Conservation (phyloP, 2,329 filamentous ascomycete genomes). For the Microsporum canis region DNA sequence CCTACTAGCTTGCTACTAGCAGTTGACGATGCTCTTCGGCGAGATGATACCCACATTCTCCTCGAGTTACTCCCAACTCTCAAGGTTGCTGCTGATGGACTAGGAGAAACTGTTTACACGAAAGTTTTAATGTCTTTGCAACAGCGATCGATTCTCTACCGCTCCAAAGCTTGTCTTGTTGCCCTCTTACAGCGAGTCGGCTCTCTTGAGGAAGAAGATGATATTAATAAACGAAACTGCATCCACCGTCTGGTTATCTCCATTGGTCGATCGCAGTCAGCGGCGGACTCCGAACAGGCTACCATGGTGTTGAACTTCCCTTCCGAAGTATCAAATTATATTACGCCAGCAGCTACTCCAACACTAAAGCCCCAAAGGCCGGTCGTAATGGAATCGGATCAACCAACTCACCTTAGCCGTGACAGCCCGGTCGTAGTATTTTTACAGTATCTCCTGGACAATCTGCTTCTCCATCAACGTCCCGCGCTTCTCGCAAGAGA, state of each 20-base stretch:
- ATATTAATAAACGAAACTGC: slow-evolving; percentile 89
- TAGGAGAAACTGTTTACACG: slow-evolving; percentile 57
- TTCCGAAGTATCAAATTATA: slow-evolving; percentile 55
- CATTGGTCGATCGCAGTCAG: slow-evolving; percentile 63
- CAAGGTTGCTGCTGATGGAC: slow-evolving; percentile 43
- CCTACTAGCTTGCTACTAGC: slow-evolving; percentile 42
- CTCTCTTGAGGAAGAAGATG: slow-evolving; percentile 71
- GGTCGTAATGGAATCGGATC: slow-evolving; percentile 55
- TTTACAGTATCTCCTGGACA: slow-evolving; percentile 52
- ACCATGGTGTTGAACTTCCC: slow-evolving; percentile 41
- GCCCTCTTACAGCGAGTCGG: slow-evolving; percentile 57
- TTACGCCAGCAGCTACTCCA: slow-evolving; percentile 66
- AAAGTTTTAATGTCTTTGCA: slow-evolving; percentile 39
- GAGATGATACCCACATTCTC: slow-evolving; percentile 31
- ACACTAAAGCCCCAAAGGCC: slow-evolving; percentile 49
- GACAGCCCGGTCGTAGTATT: slow-evolving; percentile 68
- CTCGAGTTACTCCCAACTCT: slow-evolving; percentile 47
- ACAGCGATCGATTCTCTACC: slow-evolving; percentile 54
- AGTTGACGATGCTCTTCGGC: slow-evolving; percentile 31
- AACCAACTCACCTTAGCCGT: slow-evolving; percentile 47
- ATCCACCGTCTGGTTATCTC: slow-evolving; percentile 87
- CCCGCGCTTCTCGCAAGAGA: slow-evolving; percentile 42
- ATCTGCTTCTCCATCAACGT: slow-evolving; percentile 57
- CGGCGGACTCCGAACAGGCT: slow-evolving; percentile 42
- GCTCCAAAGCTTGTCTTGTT: slow-evolving; percentile 58